These are phyloP conservation scores for Pontederia crassipes DNA, from an alignment of 176 grass and related monocot species.

Conservation along the genomic window DNA sequence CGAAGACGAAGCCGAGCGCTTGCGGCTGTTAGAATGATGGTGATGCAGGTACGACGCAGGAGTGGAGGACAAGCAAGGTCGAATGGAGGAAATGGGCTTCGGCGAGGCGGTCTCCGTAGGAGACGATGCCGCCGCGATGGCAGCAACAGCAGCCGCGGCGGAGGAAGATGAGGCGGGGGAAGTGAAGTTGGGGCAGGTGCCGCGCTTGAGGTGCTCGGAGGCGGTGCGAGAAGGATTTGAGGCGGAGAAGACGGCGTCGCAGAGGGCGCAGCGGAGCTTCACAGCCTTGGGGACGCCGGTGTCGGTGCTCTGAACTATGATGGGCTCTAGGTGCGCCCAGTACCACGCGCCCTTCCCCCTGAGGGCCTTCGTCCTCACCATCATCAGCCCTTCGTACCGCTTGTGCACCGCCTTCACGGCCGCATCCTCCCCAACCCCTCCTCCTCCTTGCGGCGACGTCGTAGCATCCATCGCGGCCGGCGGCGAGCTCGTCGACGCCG, in stretches of 20 bases:
- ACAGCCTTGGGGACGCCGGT: not conserved
- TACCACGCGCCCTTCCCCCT: slow-evolving; percentile 12
- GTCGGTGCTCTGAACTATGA: not conserved
- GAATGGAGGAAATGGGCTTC: slow-evolving; percentile 4
- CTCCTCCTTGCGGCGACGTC: too few species aligned
- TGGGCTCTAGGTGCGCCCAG: slow-evolving; percentile 6
- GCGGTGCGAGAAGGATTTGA: slow-evolving; percentile 13
- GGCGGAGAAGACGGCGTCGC: slow-evolving; percentile 3
- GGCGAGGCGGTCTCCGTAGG: not conserved
- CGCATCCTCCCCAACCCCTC: not conserved
- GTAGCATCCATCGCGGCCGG: not conserved
- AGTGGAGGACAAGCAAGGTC: not conserved
- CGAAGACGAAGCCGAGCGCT: not conserved
- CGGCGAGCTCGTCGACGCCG: not conserved
- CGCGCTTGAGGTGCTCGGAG: slow-evolving; percentile 16
- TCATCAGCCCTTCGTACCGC: slow-evolving; percentile 3
- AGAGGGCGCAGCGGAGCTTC: slow-evolving; percentile 7
- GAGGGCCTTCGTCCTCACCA: slow-evolving; percentile 2
- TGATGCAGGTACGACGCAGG: not conserved
- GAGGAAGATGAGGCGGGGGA: not conserved
- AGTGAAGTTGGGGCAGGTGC: slow-evolving; percentile 7
- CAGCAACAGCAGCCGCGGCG: not conserved
- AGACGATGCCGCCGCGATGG: not conserved
- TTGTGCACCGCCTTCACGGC: slow-evolving; percentile 4
- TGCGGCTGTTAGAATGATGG: slow-evolving; percentile 1